Evolutionary conservation across 495 filamentous ascomycete species (phyloP), one percentile per base, ranked within the genome.

Genomic region (Neurospora sp.): DNA sequence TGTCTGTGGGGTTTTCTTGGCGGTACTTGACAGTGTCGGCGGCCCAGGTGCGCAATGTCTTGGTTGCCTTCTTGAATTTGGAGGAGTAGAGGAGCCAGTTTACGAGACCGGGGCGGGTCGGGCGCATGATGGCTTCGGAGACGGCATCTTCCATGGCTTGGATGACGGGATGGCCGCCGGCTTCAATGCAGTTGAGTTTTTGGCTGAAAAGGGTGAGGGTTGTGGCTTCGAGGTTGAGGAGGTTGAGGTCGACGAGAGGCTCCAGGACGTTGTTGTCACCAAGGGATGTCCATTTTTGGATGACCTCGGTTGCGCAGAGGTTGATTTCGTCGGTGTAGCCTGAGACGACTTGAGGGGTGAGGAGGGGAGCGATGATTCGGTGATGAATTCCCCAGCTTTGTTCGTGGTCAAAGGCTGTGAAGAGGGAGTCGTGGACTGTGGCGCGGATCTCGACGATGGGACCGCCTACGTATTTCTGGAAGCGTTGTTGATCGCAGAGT

Each of bases 331-430:
- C 83, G 76, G 91, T 92, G 84, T 89, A 90, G 12, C 74, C 79
- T 66, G 84, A 83, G 74, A 93, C 86, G n/a, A 84, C 78, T 11
- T 89, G 73, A 0, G 91, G 88, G 0, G 89, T 86, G 74, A 96
- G 91, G 5, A 86, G 88, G 11, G 92, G 92, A 48, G 87, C 85
- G n/a, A 88, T 76, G 77, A 92, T 86, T n/a, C 92, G 87, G 76
- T 95, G 92, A 7, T 90, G 89, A 59, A 92, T 81, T 3, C 82
- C 88, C 92, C 92, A 94, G 74, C 88, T 89, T 71, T 85, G 81
- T 75, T 92, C 91, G 23, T 86, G 82, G 38, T 88, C 78, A 74
- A 86, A 86, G 8, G 91, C 92, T 0, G 90, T 92, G 80, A 94
- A 94, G 16, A 94, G 84, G 5, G 90, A 85, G 76, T 91, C 89